Evolutionary conservation across 2,329 filamentous ascomycete genomes (phyloP).

Genomic region (Fusarium sp.): DNA sequence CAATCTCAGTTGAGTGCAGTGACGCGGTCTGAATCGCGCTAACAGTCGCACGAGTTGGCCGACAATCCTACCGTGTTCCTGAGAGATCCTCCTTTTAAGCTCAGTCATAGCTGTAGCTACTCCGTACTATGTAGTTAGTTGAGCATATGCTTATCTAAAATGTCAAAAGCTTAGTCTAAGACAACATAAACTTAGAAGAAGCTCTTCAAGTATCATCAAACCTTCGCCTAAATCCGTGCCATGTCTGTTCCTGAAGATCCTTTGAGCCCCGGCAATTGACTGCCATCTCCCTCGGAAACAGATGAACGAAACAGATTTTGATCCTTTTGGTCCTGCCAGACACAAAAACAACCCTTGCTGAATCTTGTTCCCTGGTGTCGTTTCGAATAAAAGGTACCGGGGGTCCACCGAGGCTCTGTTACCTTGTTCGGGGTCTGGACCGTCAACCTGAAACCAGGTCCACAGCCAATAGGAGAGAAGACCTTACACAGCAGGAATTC

Average conservation of each 20-base stretch:
- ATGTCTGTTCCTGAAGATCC: background rate
- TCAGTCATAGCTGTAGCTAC: background rate
- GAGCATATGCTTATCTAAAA: background rate
- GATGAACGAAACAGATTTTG: conserved; percentile 14
- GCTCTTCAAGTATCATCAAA: background rate
- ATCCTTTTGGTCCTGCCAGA: background rate
- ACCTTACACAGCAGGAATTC: conserved; percentile 5
- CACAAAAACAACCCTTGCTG: background rate
- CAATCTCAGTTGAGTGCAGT: conserved; percentile 5
- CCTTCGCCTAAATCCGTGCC: background rate
- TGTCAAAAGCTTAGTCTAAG: background rate
- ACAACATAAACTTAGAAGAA: background rate
- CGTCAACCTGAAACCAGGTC: conserved; percentile 28
- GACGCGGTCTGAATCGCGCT: conserved; percentile 3
- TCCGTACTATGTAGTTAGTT: background rate
- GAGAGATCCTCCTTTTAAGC: background rate
- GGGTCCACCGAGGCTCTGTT: conserved; percentile 20
- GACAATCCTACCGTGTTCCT: background rate
- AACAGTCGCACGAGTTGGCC: background rate
- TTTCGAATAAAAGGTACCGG: conserved; percentile 16
- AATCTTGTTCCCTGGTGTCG: background rate
- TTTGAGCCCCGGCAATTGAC: background rate
- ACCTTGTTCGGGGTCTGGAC: conserved; percentile 18
- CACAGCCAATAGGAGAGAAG: conserved; percentile 30
- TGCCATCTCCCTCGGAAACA: background rate